Conservation (phyloP, 257 asterid genomes). For the Nicotiana otophora region DNA sequence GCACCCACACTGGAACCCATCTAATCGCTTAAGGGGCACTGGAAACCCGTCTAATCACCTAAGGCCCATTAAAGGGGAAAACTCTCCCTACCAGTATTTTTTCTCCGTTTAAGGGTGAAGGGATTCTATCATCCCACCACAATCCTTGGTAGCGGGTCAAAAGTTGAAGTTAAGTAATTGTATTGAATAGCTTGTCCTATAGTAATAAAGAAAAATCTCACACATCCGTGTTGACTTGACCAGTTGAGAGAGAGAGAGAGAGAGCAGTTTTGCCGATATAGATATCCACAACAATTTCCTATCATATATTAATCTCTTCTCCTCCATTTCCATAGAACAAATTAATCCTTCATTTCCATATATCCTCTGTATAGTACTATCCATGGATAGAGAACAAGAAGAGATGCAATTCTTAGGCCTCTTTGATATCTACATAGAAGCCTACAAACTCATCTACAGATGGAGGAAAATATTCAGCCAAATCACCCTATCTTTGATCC, state of each 20-base stretch:
- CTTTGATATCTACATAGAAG: slow-evolving; percentile 41
- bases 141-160: no score
- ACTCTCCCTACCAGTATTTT: no score
- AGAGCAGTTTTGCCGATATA: neutral
- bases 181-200: no score
- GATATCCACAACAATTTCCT: neutral
- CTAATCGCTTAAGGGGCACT: no score
- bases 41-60: no score
- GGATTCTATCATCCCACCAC: no score
- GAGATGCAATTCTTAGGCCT: slow-evolving; percentile 54
- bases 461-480: slow-evolving; percentile 47
- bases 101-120: no score
- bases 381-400: slow-evolving; percentile 67
- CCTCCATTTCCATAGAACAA: neutral
- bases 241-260: neutral
- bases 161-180: no score
- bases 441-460: slow-evolving; percentile 42
- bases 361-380: neutral
- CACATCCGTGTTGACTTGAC: no score
- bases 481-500: slow-evolving; percentile 50
- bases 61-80: no score
- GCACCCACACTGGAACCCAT: no score
- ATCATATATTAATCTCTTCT: neutral
- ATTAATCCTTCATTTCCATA: neutral
- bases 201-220: no score